Conservation (phyloP, 805 yeast genomes). For the Spathaspora sp. region DNA sequence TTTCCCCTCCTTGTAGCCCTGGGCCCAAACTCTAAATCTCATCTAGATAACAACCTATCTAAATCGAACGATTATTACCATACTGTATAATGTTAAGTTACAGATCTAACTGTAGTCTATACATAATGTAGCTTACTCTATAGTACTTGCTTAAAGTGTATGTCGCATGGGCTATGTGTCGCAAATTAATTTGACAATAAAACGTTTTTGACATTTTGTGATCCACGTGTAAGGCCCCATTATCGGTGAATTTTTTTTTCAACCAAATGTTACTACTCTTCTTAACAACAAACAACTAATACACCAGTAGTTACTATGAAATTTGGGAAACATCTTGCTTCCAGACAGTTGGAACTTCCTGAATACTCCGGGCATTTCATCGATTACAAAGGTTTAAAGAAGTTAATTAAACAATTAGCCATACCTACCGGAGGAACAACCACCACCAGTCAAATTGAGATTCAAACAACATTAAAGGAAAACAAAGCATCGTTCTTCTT, state of each 20-base stretch:
- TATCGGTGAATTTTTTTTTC: neutral
- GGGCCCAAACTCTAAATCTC: too few species aligned
- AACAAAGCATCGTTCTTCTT: conserved; percentile 89
- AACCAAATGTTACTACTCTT: neutral
- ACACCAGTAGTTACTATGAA: conserved; percentile 50
- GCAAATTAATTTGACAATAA: too few species aligned
- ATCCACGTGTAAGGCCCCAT: conserved; percentile 1
- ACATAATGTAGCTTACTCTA: too few species aligned
- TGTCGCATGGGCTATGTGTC: neutral
- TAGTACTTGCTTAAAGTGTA: too few species aligned
- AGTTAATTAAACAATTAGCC: conserved; percentile 81
- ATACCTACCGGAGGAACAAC: conserved; percentile 26
- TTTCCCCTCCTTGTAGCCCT: too few species aligned
- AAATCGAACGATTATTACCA: too few species aligned
- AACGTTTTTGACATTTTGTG: neutral
- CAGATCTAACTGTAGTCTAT: too few species aligned
- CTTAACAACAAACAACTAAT: too few species aligned
- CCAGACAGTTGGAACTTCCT: conserved; percentile 90
- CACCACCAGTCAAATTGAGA: conserved; percentile 23
- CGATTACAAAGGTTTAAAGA: conserved; percentile 90
- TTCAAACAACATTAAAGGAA: conserved; percentile 61
- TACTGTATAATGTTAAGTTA: too few species aligned
- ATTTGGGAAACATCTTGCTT: conserved; percentile 93
- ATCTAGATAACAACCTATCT: too few species aligned
- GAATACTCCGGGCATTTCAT: conserved; percentile 93